phyloP scores from a whole-genome alignment of 2,329 filamentous ascomycete genomes.

The Scedosporium dehoogii region DNA sequence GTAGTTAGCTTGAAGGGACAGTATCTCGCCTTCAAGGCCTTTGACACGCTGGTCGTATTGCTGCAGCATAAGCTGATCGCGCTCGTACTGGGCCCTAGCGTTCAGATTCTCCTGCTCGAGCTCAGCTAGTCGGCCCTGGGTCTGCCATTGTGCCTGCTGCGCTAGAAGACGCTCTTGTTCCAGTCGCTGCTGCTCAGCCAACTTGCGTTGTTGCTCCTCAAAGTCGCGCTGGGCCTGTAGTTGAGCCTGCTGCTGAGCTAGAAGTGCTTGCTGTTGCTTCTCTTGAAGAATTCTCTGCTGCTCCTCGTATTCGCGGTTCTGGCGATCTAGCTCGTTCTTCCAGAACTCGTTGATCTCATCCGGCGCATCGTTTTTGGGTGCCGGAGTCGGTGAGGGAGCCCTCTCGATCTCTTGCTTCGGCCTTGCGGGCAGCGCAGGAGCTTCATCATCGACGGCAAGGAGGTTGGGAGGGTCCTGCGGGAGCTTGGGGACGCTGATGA shows the following conservation, averaged over 20 bases:
- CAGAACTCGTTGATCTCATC: constrained; percentile 97
- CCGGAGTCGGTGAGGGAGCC: constrained; percentile 58
- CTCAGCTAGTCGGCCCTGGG: constrained; percentile 90
- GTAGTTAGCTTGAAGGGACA: constrained; percentile 71
- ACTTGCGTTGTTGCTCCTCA: constrained; percentile 81
- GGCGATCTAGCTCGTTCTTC: constrained; percentile 83
- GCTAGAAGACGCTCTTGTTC: constrained; percentile 84
- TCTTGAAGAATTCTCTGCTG: constrained; percentile 84
- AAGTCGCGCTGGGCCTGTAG: constrained; percentile 89
- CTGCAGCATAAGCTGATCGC: constrained; percentile 93
- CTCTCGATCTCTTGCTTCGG: constrained; percentile 65
- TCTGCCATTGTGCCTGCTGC: constrained; percentile 88
- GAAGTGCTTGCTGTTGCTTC: constrained; percentile 72
- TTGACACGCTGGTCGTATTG: constrained; percentile 95
- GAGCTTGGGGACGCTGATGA: constrained; percentile 93
- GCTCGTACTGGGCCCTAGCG: constrained; percentile 88
- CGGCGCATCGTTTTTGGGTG: constrained; percentile 62
- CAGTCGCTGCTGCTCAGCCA: constrained; percentile 80
- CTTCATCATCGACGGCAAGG: constrained; percentile 72
- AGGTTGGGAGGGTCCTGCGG: constrained; percentile 90
- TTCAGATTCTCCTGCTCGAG: constrained; percentile 92
- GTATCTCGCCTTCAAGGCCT: constrained; percentile 77
- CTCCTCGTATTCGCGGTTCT: constrained; percentile 90
- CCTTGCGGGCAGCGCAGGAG: constrained; percentile 71
- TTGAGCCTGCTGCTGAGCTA: constrained; percentile 72